Evolutionary conservation across 2,329 filamentous ascomycete species (phyloP).

Genomic region (Botryotinia convoluta): DNA sequence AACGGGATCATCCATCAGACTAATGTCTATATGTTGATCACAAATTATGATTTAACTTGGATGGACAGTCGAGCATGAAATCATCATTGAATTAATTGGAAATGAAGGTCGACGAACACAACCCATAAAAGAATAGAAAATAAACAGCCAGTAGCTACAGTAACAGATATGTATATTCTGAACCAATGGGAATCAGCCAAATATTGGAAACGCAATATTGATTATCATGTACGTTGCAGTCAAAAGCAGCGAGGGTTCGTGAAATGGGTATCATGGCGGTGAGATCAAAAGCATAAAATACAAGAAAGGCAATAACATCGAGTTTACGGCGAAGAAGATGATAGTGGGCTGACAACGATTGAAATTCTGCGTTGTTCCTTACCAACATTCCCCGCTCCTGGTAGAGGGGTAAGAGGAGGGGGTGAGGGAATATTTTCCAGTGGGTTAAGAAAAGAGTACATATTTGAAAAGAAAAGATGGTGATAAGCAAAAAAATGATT

Average conservation of each 20-base stretch:
- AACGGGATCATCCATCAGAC: conserved; percentile 3
- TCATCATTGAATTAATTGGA: neutral
- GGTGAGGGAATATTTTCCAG: neutral
- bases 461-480: neutral
- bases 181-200: conserved; percentile 13
- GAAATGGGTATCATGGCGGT: conserved; percentile 9
- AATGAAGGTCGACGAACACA: neutral
- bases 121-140: neutral
- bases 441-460: neutral
- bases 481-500: neutral
- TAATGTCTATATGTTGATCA: conserved; percentile 1
- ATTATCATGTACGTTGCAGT: conserved; percentile 10
- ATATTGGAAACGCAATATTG: conserved; percentile 12
- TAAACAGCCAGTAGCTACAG: neutral
- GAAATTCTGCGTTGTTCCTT: conserved; percentile 7
- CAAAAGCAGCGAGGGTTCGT: conserved; percentile 19
- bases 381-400: conserved; percentile 7
- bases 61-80: neutral
- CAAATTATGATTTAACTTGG: neutral
- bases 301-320: neutral
- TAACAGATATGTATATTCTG: neutral
- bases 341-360: conserved; percentile 11
- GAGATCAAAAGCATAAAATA: conserved; percentile 7
- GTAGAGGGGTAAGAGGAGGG: conserved; percentile 1
- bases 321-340: neutral